Percentiles rank a stretch among this genome's conserved stretches.
Evolutionary conservation across 495 filamentous ascomycete genomes (phyloP).

Genomic region (Aspergillus nidulans): DNA sequence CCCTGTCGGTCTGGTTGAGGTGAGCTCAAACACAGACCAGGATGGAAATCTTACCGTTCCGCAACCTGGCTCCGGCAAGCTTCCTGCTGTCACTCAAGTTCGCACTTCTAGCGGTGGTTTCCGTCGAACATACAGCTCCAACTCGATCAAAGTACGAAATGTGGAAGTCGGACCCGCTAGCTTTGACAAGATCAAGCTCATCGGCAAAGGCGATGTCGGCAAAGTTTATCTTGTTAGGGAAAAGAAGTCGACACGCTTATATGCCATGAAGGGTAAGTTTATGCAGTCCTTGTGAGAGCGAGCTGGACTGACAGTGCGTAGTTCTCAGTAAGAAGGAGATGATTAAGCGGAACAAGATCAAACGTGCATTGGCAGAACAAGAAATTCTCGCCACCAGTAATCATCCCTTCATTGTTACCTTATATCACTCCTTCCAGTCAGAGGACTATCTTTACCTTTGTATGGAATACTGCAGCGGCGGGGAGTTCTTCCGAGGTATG

Average conservation of each 20-base stretch:
- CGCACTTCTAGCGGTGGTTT: constrained; percentile 61
- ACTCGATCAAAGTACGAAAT: constrained; percentile 96
- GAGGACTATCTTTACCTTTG: constrained; percentile 97
- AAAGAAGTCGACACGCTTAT: constrained; percentile 91
- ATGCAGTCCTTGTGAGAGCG: background rate
- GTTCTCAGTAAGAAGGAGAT: constrained; percentile 99
- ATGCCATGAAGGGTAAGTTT: constrained; percentile 93
- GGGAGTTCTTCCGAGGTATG: constrained; percentile 88
- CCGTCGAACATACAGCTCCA: constrained; percentile 95
- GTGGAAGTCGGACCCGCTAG: constrained; percentile 94
- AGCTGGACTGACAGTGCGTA: constrained; percentile 33
- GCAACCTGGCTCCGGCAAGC: constrained; percentile 30
- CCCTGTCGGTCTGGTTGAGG: constrained; percentile 53
- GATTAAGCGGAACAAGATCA: constrained; percentile 99
- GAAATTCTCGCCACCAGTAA: constrained; percentile 98
- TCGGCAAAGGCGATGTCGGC: constrained; percentile 97
- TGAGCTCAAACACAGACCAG: constrained; percentile 29
- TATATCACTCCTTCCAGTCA: constrained; percentile 98
- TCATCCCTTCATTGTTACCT: constrained; percentile 96
- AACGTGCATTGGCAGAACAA: constrained; percentile 93
- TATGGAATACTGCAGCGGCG: constrained; percentile 99
- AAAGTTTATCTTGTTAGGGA: constrained; percentile 97
- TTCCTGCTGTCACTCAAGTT: constrained; percentile 50
- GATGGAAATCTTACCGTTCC: constrained; percentile 41
- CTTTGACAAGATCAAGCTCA: constrained; percentile 99